phyloP scores from a whole-genome alignment of 2,329 filamentous ascomycete species.

The Fusarium nisikadoi region DNA sequence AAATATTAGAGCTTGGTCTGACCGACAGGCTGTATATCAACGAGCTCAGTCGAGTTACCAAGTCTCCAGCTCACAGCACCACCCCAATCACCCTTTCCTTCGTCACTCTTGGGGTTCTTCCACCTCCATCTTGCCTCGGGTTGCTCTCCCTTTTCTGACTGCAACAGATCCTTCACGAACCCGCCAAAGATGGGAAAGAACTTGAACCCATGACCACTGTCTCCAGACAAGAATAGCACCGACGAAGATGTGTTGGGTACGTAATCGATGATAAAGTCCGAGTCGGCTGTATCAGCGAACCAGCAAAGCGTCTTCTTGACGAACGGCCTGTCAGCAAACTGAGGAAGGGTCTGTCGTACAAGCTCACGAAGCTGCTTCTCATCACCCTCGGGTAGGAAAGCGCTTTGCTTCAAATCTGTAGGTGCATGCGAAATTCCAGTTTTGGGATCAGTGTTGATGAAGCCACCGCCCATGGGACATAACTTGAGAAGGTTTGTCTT shows the following conservation, averaged over 20 bases:
- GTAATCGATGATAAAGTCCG: conserved; percentile 69
- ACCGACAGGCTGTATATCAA: conserved; percentile 21
- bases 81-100: conserved; percentile 40
- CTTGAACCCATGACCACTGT: conserved; percentile 72
- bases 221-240: conserved; percentile 64
- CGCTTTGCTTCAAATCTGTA: conserved; percentile 45
- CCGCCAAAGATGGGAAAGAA: conserved; percentile 69
- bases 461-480: conserved; percentile 68
- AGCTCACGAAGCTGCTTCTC: conserved; percentile 63
- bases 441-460: conserved; percentile 55
- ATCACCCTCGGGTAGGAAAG: conserved; percentile 64
- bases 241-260: conserved; percentile 59
- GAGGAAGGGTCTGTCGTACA: conserved; percentile 62
- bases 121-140: conserved; percentile 61
- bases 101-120: conserved; percentile 51
- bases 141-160: conserved; percentile 53
- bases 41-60: conserved; percentile 45
- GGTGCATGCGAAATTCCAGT: conserved; percentile 54
- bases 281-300: conserved; percentile 70
- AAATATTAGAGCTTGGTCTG: conserved; percentile 14
- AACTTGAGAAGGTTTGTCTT: conserved; percentile 68
- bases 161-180: conserved; percentile 63
- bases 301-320: conserved; percentile 69
- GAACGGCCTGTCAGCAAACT: conserved; percentile 64
- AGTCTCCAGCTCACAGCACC: conserved; percentile 53